These are phyloP conservation scores for Rhodamnia argentea DNA, from an alignment of 345 rosid genomes.

Conservation along the genomic window DNA sequence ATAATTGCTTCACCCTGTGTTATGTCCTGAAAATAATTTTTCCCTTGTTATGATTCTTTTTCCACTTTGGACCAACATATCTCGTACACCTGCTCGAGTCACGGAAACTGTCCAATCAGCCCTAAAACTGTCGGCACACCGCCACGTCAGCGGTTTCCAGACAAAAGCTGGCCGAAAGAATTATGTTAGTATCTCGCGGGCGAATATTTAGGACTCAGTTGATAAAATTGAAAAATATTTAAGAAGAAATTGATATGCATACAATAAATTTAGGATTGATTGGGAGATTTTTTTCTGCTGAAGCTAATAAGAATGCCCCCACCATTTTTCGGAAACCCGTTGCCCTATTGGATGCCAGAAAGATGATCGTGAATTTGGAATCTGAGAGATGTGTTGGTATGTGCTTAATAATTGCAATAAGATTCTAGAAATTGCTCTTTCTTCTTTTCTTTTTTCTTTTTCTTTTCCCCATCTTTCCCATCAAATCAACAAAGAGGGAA, in stretches of 20 bases:
- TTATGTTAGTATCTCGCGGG: not conserved
- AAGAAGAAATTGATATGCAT: fast-evolving
- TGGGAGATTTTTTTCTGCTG: not conserved
- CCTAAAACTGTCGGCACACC: not conserved
- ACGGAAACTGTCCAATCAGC: not conserved
- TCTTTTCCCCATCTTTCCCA: not conserved
- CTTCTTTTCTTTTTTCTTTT: not conserved
- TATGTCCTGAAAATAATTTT: too few species aligned
- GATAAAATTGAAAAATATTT: fast-evolving
- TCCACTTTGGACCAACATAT: not conserved
- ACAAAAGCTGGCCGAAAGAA: not conserved
- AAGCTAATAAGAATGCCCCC: not conserved
- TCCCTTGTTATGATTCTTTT: not conserved
- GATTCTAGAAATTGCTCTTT: not conserved
- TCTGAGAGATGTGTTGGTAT: not conserved
- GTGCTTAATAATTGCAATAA: not conserved
- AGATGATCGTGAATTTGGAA: not conserved
- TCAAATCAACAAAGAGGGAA: not conserved
- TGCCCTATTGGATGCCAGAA: not conserved
- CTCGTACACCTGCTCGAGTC: not conserved
- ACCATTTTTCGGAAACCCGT: too few species aligned
- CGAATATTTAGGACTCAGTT: not conserved
- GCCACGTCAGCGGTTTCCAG: not conserved
- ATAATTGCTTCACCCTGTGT: not conserved
- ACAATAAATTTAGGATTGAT: not conserved